A percentile compares a stretch with the other conserved stretches of the same genome.
Evolutionary conservation across 352 stramenopile genomes (phyloP).

Genomic region (Globisporangium spiculum): DNA sequence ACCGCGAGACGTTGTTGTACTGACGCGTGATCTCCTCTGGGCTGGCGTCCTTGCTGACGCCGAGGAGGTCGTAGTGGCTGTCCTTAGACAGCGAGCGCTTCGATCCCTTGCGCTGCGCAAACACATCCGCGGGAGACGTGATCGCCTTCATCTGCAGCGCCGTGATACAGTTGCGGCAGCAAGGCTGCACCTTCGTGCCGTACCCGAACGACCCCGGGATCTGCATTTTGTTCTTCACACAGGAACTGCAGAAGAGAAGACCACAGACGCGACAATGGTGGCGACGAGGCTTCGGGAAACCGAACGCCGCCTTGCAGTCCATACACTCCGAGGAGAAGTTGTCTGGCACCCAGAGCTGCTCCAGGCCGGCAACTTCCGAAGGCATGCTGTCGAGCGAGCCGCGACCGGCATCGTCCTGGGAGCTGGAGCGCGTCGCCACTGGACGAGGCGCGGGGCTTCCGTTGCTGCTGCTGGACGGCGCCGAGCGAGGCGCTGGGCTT

Average conservation of each 20-base stretch:
- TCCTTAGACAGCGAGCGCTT: constrained; percentile 43
- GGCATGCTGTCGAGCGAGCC: constrained; percentile 53
- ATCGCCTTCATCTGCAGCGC: constrained; percentile 85
- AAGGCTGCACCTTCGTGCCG: constrained; percentile 66
- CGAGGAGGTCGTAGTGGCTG: constrained; percentile 68
- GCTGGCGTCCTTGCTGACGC: constrained; percentile 60
- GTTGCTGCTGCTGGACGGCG: constrained; percentile 7
- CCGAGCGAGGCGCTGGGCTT: constrained; percentile 18
- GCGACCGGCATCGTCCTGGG: constrained; percentile 27
- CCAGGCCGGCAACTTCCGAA: constrained; percentile 60
- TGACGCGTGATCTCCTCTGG: constrained; percentile 73
- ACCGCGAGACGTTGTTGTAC: constrained; percentile 70
- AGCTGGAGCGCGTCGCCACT: constrained; percentile 19
- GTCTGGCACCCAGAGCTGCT: constrained; percentile 86
- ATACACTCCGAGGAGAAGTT: constrained; percentile 87
- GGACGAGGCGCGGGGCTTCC: constrained; percentile 1
- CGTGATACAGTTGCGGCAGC: constrained; percentile 81
- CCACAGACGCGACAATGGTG: constrained; percentile 87
- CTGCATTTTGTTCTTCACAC: constrained; percentile 83
- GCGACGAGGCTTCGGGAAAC: constrained; percentile 74
- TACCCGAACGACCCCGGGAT: constrained; percentile 82
- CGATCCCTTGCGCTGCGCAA: constrained; percentile 68
- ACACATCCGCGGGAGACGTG: constrained; percentile 81
- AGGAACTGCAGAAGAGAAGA: constrained; percentile 76
- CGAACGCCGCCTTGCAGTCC: constrained; percentile 83